Conservation (phyloP, 2,329 filamentous ascomycete species). For the Diplodia corticola region DNA sequence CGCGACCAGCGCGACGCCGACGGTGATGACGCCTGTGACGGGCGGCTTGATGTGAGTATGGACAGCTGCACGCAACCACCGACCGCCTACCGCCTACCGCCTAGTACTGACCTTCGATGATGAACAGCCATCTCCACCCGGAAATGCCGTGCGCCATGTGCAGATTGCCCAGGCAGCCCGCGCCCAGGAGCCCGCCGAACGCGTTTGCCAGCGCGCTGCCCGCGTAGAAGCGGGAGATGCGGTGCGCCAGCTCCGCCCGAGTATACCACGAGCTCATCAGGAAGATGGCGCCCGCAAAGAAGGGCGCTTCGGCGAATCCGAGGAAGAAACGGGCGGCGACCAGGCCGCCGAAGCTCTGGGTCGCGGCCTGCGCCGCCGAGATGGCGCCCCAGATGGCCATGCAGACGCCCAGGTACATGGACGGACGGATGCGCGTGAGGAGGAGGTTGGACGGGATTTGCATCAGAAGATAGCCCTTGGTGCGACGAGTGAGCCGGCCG, state of each 20-base stretch:
- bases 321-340: constrained; percentile 53
- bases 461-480: constrained; percentile 62
- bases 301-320: constrained; percentile 51
- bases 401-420: constrained; percentile 53
- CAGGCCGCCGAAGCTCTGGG: constrained; percentile 45
- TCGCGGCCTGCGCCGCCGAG: constrained; percentile 50
- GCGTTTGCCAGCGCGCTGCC: constrained; percentile 25
- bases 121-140: constrained; percentile 25
- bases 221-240: constrained; percentile 23
- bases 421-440: constrained; percentile 56
- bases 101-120: constrained; percentile 21
- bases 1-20: constrained; percentile 21
- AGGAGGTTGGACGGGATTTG: constrained; percentile 63
- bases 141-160: constrained; percentile 24
- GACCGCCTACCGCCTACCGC: too few relatives aligned
- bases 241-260: constrained; percentile 20
- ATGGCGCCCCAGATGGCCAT: constrained; percentile 48
- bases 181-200: constrained; percentile 26
- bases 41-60: neutral
- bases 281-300: constrained; percentile 27
- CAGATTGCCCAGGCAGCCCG: constrained; percentile 25
- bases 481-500: too few relatives aligned
- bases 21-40: constrained; percentile 20
- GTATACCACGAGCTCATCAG: constrained; percentile 32
- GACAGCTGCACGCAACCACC: too few relatives aligned